Base-by-base conservation (phyloP, 2,329 filamentous ascomycete species). In the Aurifilum marmelostoma region DNA sequence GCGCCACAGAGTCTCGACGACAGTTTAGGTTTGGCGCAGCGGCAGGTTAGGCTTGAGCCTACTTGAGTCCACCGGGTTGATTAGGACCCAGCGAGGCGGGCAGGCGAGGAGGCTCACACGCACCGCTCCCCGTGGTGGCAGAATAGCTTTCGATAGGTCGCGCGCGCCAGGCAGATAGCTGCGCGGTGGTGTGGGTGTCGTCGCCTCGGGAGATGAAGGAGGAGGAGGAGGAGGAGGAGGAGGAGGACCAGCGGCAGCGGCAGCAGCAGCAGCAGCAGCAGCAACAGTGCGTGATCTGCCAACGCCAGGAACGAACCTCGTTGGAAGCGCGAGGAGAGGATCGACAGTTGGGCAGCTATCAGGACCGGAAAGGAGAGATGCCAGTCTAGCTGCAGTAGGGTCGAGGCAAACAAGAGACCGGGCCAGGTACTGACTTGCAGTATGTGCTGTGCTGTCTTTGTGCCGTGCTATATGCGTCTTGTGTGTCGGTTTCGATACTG, bases 311-410 rank as follows among this genome's bases (percentile, higher is more conserved):
- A 63, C 56, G 61, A 39, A 71, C 54, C 34, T 29, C 27, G 54
- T 59, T 59, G 29, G 29, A 69, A 68, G 74, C 64, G 65, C 59
- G 72, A 74, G 71, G 74, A 65, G 75, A 24, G 12, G 50, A 79
- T 79, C 78, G 76, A 77, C 77, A 75, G 77, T 79, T 79, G 77
- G 77, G 77, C 77, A 78, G 76, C 76, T 74, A 78, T 72, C 73
- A 67, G 21, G 37, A 32, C 37, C n/a, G 29, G 24, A 52, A 50
- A 47, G 43, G 29, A 54, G 24, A 63, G 47, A 50, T 12, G 41
- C 43, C 27, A 54, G 50, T 16, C 50, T 27, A 12, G n/a, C 5
- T 27, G 50, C 50, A 16, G 24, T 54, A 54, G 50, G 50, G 50
- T 29, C 50, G 50, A 54, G 50, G 50, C 50, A 54, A 24, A 54